These are phyloP conservation scores for Coriaria nepalensis DNA, from an alignment of 306 rosid genomes.

Conservation along the genomic window DNA sequence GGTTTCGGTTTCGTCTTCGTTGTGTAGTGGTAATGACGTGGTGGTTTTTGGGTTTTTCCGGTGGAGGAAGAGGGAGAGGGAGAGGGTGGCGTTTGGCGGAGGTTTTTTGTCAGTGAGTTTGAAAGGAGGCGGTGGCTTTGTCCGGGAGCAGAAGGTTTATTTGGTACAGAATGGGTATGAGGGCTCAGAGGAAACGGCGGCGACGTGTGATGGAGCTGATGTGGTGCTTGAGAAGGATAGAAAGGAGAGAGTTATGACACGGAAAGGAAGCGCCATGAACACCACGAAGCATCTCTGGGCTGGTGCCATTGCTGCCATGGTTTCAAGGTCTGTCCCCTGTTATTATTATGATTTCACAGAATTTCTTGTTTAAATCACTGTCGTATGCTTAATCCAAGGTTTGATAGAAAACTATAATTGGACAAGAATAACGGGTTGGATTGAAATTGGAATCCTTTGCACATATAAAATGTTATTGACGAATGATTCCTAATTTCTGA, in stretches of 20 bases:
- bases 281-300: slow-evolving; percentile 89
- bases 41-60: slow-evolving; percentile 12
- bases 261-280: slow-evolving; percentile 52
- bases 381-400: not conserved
- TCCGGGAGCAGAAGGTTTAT: slow-evolving; percentile 36
- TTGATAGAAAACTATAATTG: not conserved
- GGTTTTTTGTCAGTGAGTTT: slow-evolving; percentile 63
- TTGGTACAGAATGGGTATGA: slow-evolving; percentile 33
- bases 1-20: slow-evolving; percentile 13
- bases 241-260: slow-evolving; percentile 27
- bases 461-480: not conserved
- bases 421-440: not conserved
- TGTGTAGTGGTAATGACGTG: slow-evolving; percentile 7
- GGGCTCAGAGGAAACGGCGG: slow-evolving; percentile 22
- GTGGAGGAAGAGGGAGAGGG: slow-evolving; percentile 14
- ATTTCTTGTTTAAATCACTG: not conserved
- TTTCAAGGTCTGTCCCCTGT: slow-evolving; percentile 52
- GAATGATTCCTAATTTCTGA: not conserved
- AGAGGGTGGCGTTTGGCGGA: slow-evolving; percentile 10
- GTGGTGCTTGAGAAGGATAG: slow-evolving; percentile 17
- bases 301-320: slow-evolving; percentile 98
- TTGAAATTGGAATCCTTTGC: not conserved
- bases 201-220: slow-evolving; percentile 2
- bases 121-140: slow-evolving; percentile 28
- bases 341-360: not conserved